Percentiles rank a stretch among this genome's conserved stretches.
Conservation (phyloP, 23 red algal species). For the Gracilariopsis chorda region DNA sequence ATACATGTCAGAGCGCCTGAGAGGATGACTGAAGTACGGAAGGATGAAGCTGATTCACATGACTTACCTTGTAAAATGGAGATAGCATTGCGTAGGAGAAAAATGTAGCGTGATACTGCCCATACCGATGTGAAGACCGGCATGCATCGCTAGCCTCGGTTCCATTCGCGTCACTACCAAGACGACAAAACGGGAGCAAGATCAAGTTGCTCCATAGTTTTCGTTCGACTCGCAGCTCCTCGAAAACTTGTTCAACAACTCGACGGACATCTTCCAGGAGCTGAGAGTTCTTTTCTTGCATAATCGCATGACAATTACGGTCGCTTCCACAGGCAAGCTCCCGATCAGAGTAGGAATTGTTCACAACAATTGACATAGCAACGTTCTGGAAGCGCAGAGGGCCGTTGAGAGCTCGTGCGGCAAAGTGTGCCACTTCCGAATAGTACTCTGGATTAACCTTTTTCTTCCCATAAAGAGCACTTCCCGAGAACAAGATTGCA, state of each 20-base stretch:
- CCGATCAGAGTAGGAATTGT: constrained; percentile 6
- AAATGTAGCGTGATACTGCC: constrained; percentile 53
- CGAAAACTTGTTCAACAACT: constrained; percentile 32
- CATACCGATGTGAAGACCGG: not conserved
- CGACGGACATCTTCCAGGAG: not conserved
- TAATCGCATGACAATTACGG: not conserved
- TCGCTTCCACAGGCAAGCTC: not conserved
- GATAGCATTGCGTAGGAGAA: constrained; percentile 50
- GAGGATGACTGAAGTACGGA: not conserved
- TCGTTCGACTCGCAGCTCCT: not conserved
- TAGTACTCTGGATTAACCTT: not conserved
- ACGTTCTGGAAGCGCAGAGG: constrained; percentile 35
- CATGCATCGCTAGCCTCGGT: constrained; percentile 21
- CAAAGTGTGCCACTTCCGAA: constrained; percentile 53
- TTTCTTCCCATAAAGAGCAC: constrained; percentile 54
- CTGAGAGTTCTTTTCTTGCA: not conserved
- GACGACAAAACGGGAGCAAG: constrained; percentile 24
- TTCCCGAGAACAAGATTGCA: constrained; percentile 10
- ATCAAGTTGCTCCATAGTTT: not conserved
- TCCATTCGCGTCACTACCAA: constrained; percentile 19
- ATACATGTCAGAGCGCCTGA: not conserved
- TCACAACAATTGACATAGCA: constrained; percentile 30
- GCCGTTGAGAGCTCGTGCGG: constrained; percentile 26
- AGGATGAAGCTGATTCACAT: too few relatives aligned
- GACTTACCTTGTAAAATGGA: constrained; percentile 53